A percentile compares a stretch with the other conserved stretches of the same genome.
Conservation (phyloP, 1,284 basidiomycete genomes). For the Ustilago cynodontis region DNA sequence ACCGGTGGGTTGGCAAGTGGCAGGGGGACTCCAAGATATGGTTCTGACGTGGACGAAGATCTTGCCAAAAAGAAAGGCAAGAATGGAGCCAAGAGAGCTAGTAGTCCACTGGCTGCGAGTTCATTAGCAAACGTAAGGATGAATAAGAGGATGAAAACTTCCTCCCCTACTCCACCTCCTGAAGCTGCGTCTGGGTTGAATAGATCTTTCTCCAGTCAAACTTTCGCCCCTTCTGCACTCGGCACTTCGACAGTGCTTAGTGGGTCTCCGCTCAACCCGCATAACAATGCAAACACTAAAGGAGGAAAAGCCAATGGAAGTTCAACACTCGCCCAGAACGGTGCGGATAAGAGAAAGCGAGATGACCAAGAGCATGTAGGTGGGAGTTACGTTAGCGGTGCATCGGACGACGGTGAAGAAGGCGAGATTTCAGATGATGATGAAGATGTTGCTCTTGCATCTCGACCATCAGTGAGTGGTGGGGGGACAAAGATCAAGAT, state of each 20-base stretch:
- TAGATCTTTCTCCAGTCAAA: conserved; percentile 37
- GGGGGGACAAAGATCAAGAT: conserved; percentile 27
- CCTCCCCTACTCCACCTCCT: conserved; percentile 44
- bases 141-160: conserved; percentile 53
- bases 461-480: background rate
- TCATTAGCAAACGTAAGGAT: conserved; percentile 37
- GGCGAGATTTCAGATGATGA: conserved; percentile 48
- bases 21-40: conserved; percentile 35
- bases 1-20: conserved; percentile 11
- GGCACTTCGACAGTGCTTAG: conserved; percentile 39
- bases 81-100: conserved; percentile 35
- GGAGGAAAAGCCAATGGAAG: background rate
- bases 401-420: conserved; percentile 35
- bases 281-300: conserved; percentile 14
- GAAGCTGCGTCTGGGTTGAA: conserved; percentile 22
- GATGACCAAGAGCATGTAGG: conserved; percentile 41
- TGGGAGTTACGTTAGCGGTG: conserved; percentile 7
- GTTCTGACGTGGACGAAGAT: conserved; percentile 47
- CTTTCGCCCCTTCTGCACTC: conserved; percentile 45
- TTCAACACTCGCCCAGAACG: background rate
- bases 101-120: conserved; percentile 35
- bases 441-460: conserved; percentile 31
- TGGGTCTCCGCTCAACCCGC: conserved; percentile 52
- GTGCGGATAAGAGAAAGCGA: conserved; percentile 24
- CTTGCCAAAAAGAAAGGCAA: conserved; percentile 29